A percentile compares a stretch with the other conserved stretches of the same genome.
Evolutionary conservation across 805 yeast genomes (phyloP).

Genomic region (Kuraishia piskuri): DNA sequence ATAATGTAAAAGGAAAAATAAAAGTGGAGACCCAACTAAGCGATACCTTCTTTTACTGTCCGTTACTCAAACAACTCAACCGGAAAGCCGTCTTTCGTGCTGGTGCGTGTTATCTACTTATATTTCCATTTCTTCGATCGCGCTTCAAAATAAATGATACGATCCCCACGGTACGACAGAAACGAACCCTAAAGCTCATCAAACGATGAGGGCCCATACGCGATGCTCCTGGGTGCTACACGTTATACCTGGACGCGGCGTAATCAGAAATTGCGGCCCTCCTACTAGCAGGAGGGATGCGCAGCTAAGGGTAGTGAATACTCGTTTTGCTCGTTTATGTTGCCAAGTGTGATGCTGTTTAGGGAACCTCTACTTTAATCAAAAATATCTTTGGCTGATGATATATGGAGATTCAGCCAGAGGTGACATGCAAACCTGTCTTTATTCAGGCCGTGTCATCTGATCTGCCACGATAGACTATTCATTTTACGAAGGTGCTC

Average conservation of each 20-base stretch:
- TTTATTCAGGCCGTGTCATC: too few relatives aligned
- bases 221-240: background rate
- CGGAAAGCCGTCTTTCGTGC: background rate
- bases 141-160: background rate
- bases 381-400: too few relatives aligned
- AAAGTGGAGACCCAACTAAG: background rate
- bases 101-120: too few relatives aligned
- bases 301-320: too few relatives aligned
- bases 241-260: background rate
- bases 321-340: too few relatives aligned
- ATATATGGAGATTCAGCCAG: too few relatives aligned
- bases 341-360: too few relatives aligned
- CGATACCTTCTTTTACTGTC: background rate
- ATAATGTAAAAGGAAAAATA: too few relatives aligned
- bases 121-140: background rate
- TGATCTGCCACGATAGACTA: too few relatives aligned
- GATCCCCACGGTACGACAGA: background rate
- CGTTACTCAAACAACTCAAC: background rate
- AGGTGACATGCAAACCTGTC: too few relatives aligned
- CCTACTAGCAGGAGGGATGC: background rate
- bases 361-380: too few relatives aligned
- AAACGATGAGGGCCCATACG: background rate
- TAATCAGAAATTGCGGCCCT: background rate
- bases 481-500: too few relatives aligned
- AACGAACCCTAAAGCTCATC: background rate